phyloP scores from a whole-genome alignment of 2,329 filamentous ascomycete species.

The Xylariaceae sp. region DNA sequence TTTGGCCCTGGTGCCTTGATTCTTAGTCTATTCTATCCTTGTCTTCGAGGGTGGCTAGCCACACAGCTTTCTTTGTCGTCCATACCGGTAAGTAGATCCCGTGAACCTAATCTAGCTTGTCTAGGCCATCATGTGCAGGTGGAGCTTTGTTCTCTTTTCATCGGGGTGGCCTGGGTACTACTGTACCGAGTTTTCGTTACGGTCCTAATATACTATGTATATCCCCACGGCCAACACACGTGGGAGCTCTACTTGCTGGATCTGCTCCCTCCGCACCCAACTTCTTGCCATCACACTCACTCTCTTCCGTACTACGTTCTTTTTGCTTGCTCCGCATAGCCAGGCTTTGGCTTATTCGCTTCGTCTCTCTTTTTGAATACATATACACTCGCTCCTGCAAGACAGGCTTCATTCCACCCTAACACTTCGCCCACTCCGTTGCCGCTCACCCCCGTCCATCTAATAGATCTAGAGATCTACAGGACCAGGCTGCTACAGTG shows the following conservation, averaged over 20 bases:
- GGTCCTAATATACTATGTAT: constrained; percentile 35
- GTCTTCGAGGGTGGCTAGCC: constrained; percentile 14
- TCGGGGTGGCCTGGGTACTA: constrained; percentile 6
- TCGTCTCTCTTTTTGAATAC: constrained; percentile 34
- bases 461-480: constrained; percentile 15
- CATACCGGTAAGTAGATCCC: constrained; percentile 23
- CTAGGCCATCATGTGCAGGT: constrained; percentile 14
- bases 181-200: constrained; percentile 16
- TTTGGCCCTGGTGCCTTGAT: constrained; percentile 19
- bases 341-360: constrained; percentile 16
- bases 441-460: constrained; percentile 10
- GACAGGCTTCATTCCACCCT: constrained; percentile 29
- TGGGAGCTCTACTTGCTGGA: constrained; percentile 18
- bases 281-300: constrained; percentile 26
- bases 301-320: constrained; percentile 30
- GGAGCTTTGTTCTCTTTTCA: constrained; percentile 3
- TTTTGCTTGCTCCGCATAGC: constrained; percentile 27
- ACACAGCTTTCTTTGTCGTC: constrained; percentile 13
- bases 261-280: constrained; percentile 26
- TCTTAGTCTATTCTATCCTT: constrained; percentile 22
- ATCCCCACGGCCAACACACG: constrained; percentile 26
- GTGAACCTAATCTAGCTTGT: constrained; percentile 12
- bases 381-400: constrained; percentile 30
- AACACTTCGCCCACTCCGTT: constrained; percentile 13
- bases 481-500: constrained; percentile 15